These are phyloP conservation scores for Fallopia convolvulus DNA, from an alignment of 148 eudicot species.

Conservation along the genomic window DNA sequence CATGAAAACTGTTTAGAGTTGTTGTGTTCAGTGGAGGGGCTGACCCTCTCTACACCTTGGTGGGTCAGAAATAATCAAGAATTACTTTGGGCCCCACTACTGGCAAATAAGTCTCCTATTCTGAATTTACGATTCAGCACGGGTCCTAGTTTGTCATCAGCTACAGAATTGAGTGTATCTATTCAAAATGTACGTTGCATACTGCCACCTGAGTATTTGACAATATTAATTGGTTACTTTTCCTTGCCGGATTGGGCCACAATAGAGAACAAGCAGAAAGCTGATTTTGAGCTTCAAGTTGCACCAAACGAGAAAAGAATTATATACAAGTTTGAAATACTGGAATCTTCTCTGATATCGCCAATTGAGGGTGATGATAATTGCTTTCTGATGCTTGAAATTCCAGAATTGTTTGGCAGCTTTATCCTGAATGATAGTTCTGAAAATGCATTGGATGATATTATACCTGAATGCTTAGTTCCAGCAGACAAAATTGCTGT, in stretches of 20 bases:
- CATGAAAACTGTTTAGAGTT: slow-evolving; percentile 45
- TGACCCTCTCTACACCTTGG: slow-evolving; percentile 53
- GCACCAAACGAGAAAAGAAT: slow-evolving; percentile 17
- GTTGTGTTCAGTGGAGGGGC: slow-evolving; percentile 57
- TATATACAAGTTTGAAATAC: slow-evolving; percentile 53
- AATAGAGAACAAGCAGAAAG: slow-evolving; percentile 16
- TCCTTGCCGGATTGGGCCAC: slow-evolving; percentile 62
- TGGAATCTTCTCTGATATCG: slow-evolving; percentile 49
- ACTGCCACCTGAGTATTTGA: slow-evolving; percentile 68
- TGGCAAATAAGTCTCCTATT: slow-evolving; percentile 39
- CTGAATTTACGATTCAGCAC: slow-evolving; percentile 55
- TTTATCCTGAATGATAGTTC: slow-evolving; percentile 40
- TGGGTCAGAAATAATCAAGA: slow-evolving; percentile 38
- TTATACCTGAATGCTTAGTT: slow-evolving; percentile 51
- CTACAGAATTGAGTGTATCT: slow-evolving; percentile 53
- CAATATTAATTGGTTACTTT: slow-evolving; percentile 76
- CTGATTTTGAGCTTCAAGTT: slow-evolving; percentile 10
- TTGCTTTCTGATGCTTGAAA: slow-evolving; percentile 54
- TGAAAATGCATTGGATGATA: slow-evolving; percentile 25
- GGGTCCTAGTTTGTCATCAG: slow-evolving; percentile 18
- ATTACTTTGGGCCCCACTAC: slow-evolving; percentile 72
- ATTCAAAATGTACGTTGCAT: slow-evolving; percentile 77
- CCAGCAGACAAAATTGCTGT: slow-evolving; percentile 31
- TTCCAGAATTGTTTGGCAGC: slow-evolving; percentile 46
- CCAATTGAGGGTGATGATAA: slow-evolving; percentile 44